These are phyloP conservation scores for Entophlyctis helioformis DNA, from an alignment of 192 early-diverging fungal genomes.

Conservation along the genomic window DNA sequence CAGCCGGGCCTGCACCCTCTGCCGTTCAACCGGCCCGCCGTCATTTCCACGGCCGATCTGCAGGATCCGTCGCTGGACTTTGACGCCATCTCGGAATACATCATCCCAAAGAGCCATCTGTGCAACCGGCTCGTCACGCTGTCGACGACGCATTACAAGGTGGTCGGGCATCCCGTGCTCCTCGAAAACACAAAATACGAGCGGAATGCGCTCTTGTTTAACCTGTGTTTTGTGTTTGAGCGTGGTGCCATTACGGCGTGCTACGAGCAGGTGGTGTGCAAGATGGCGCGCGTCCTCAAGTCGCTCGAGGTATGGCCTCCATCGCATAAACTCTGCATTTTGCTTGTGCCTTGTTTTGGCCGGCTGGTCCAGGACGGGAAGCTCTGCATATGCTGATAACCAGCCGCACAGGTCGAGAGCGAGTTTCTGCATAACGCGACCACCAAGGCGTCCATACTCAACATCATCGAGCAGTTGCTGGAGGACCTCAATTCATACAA, in stretches of 20 bases:
- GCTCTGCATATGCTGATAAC: no score
- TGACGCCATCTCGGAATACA: constrained; percentile 64
- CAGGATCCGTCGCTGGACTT: no score
- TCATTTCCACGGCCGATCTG: no score
- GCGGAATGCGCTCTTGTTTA: constrained; percentile 82
- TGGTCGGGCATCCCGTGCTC: constrained; percentile 60
- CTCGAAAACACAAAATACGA: constrained; percentile 59
- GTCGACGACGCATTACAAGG: constrained; percentile 52
- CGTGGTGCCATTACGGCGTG: constrained; percentile 61
- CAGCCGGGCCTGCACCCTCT: no score
- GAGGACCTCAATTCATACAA: constrained; percentile 78
- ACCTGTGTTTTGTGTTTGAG: constrained; percentile 92
- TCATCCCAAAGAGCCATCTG: constrained; percentile 72
- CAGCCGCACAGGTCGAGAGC: constrained; percentile 49
- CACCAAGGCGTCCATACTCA: constrained; percentile 41
- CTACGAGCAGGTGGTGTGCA: constrained; percentile 81
- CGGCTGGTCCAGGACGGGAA: no score
- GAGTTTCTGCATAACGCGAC: constrained; percentile 37
- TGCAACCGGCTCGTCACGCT: constrained; percentile 66
- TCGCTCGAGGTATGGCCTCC: constrained; percentile 52
- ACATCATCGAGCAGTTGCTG: constrained; percentile 71
- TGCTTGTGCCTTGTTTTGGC: no score
- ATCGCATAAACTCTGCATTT: no score
- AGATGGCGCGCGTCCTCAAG: constrained; percentile 70
- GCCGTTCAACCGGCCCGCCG: no score